Base-by-base conservation (phyloP, 768 basidiomycete species). In the Termitomyces sp. region DNA sequence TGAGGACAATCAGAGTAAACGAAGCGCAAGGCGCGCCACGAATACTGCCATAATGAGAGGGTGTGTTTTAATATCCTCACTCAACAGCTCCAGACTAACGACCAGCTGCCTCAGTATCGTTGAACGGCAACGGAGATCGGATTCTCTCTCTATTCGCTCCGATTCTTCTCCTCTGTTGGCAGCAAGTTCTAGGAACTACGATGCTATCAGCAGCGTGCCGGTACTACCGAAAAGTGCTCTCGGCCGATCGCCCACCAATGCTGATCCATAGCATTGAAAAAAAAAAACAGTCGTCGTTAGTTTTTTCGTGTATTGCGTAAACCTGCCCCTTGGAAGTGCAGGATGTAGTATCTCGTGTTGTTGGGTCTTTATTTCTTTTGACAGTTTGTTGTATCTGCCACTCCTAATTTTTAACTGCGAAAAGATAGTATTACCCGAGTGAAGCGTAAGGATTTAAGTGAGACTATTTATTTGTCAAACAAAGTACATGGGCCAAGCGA, bases 1-100 rank as follows among this genome's bases (percentile, higher is more conserved):
- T 65, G 86, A 91, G 63, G 91, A 93, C 64, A 97, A 96, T 67
- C 86, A 86, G 50, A 87, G 85, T 54, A 95, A 94, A 68, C 81
- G 80, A 59, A 76, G 78, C 8, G 94, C 91, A 0, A 86, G 81
- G 62, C 79, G 95, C 15, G 71, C 81, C 59, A 88, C 87, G 13
- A 92, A 86, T 13, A 82, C 88, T 8, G 81, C 83, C 8, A 80
- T 93, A 41, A 93, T 95, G 89, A 78, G 83, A 66, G 89, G 90
- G 89, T 91, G 34, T 37, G 81, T 72, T 15, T 31, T 62, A 30
- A 13, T 47, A 12, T 49, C 11, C 7, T 42, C 41, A 20, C n/a
- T 39, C 18, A 58, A 12, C 39, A 18, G 4, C 18, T 47, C 2
- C 37, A 2, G 44, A 13, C 15, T 46, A 15, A 55, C 34, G 15